These are phyloP conservation scores for Aspergillus sp. DNA, from an alignment of 2,329 filamentous ascomycete species.

Conservation along the genomic window DNA sequence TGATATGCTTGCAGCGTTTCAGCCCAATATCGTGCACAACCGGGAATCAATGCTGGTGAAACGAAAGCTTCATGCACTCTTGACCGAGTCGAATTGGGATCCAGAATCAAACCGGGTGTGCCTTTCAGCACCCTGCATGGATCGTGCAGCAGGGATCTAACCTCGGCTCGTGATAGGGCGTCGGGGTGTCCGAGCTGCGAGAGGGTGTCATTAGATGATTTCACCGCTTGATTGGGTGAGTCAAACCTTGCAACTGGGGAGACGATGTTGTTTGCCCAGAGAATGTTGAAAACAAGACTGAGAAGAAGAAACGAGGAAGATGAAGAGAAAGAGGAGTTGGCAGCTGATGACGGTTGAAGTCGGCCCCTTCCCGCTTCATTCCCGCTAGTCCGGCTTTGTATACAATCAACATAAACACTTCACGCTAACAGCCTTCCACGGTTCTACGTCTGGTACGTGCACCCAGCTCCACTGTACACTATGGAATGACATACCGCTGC, in stretches of 20 bases:
- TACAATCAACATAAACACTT: neutral
- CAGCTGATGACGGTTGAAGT: too few species aligned
- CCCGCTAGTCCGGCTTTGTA: too few species aligned
- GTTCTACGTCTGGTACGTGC: neutral
- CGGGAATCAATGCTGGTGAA: neutral
- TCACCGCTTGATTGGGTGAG: neutral
- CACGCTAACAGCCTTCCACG: neutral
- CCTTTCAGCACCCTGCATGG: neutral
- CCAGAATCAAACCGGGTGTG: neutral
- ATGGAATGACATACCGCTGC: slow-evolving; percentile 3
- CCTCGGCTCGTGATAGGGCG: neutral
- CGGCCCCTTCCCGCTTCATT: too few species aligned
- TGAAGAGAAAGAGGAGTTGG: too few species aligned
- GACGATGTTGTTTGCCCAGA: too few species aligned
- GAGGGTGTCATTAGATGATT: neutral
- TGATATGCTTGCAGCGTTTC: neutral
- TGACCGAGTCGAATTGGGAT: neutral
- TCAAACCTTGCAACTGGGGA: neutral
- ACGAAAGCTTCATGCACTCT: neutral
- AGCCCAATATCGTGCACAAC: neutral
- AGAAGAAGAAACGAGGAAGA: too few species aligned
- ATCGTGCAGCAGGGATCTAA: neutral
- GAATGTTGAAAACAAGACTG: too few species aligned
- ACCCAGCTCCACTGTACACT: neutral
- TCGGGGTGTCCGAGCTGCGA: neutral